These are phyloP conservation scores for Gossypium longicalyx DNA, from an alignment of 345 rosid genomes.

Conservation along the genomic window DNA sequence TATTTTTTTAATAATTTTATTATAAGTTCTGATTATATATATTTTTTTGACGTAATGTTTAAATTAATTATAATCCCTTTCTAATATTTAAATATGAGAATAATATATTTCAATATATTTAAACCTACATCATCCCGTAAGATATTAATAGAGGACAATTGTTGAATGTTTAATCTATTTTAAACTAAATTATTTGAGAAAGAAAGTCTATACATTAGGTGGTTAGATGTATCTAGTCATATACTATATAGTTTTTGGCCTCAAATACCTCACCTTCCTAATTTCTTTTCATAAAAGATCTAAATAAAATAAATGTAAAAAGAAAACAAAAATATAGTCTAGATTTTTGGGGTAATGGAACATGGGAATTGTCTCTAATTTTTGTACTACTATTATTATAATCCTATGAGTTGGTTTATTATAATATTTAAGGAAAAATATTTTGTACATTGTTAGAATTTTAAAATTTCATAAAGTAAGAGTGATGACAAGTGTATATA, in stretches of 20 bases:
- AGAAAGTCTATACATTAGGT: conserved; percentile 12
- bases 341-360: background rate
- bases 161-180: no score
- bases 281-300: background rate
- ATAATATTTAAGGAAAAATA: no score
- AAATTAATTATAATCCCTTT: rapidly evolving
- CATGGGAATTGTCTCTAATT: background rate
- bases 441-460: no score
- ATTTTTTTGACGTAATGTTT: rapidly evolving
- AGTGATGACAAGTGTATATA: no score
- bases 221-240: conserved; percentile 4
- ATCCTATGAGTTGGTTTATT: no score
- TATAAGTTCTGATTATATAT: no score
- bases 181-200: no score
- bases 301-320: background rate
- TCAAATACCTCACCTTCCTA: background rate
- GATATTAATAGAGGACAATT: no score
- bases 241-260: background rate
- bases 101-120: rapidly evolving
- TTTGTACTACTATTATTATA: background rate
- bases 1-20: no score
- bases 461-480: no score
- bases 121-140: no score
- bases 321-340: background rate
- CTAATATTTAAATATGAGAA: no score